Base-by-base conservation (phyloP, 371 early-diverging fungal genomes). In the Mortierella sp. region DNA sequence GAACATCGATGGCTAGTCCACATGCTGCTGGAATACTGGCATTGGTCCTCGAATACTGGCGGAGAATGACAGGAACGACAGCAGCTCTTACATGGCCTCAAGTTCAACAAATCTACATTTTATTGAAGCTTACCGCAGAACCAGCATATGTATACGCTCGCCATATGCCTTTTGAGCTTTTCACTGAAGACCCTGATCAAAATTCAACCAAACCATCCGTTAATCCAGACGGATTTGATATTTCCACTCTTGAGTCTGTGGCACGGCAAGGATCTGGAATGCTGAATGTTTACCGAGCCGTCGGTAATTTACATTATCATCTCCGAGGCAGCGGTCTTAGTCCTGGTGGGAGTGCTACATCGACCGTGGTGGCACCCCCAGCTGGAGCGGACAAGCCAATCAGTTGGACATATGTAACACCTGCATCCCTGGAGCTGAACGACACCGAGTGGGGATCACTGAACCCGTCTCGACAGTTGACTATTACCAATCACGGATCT, bases 21-120 rank as follows among this genome's bases (percentile, higher is more conserved):
- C 89, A 88, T 53, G 68, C 87, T 2, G 79, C 89, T 3, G 91
- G 91, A 15, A 83, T 85, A 61, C 75, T 85, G 11, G 91, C 91
- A 9, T 75, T 90, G 51, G 80, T 65, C 1, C 19, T 80, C 11
- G 55, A 75, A 43, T 60, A 56, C 12, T 48, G 29, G 11, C 63
- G 68, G 3, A 43, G 18, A 21, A 25, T 71, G 7, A 51, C 64
- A 15, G 63, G 63, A 4, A 12, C 16, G 0, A 16, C 11, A 4
- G 23, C 6, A 1, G 15, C 48, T 0, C 15, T 59, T 15, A 60
- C 60, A 1, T 44, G 57, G 65, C 2, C 53, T 5, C 60, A 56
- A 18, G 57, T 75, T 16, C 60, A 70, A 28, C 66, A 47, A 0
- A 63, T 75, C 25, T 75, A 70, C 25, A 29, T 37, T 5, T 51